A percentile compares a stretch with the other conserved stretches of the same genome.
Conservation (phyloP, 352 stramenopile species). For the Phytophthora fragariae region DNA sequence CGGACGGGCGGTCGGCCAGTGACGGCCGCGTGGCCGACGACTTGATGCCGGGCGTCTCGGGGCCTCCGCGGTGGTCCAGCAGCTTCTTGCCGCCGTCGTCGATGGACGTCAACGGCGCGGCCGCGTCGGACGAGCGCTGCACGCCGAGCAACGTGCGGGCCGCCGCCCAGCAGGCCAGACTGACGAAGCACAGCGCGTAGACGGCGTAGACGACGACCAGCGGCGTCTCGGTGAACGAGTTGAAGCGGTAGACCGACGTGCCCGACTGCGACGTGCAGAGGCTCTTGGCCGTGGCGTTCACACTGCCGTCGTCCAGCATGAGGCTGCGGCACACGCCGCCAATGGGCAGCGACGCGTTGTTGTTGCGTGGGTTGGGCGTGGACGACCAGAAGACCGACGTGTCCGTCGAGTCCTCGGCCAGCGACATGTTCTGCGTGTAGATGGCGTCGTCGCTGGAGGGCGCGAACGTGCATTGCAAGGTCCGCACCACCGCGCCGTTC, state of each 20-base stretch:
- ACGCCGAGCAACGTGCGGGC: constrained; percentile 27
- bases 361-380: constrained; percentile 66
- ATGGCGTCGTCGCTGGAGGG: constrained; percentile 37
- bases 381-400: constrained; percentile 63
- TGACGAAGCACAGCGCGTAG: constrained; percentile 52
- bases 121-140: constrained; percentile 22
- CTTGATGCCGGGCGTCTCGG: constrained; percentile 51
- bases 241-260: constrained; percentile 53
- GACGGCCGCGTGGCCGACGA: constrained; percentile 43
- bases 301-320: constrained; percentile 49
- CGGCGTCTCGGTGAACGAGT: constrained; percentile 55
- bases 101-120: constrained; percentile 27
- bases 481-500: constrained; percentile 36
- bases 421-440: constrained; percentile 61
- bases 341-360: constrained; percentile 74
- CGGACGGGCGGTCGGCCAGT: constrained; percentile 50
- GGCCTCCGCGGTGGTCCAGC: constrained; percentile 60
- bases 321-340: constrained; percentile 57
- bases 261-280: constrained; percentile 38
- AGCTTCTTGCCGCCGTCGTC: constrained; percentile 61
- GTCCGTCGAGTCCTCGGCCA: constrained; percentile 58
- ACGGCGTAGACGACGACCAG: constrained; percentile 62
- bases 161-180: constrained; percentile 41
- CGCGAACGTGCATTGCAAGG: constrained; percentile 58
- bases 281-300: constrained; percentile 35